phyloP scores from a whole-genome alignment of 495 filamentous ascomycete genomes.

The Poronia punctata region DNA sequence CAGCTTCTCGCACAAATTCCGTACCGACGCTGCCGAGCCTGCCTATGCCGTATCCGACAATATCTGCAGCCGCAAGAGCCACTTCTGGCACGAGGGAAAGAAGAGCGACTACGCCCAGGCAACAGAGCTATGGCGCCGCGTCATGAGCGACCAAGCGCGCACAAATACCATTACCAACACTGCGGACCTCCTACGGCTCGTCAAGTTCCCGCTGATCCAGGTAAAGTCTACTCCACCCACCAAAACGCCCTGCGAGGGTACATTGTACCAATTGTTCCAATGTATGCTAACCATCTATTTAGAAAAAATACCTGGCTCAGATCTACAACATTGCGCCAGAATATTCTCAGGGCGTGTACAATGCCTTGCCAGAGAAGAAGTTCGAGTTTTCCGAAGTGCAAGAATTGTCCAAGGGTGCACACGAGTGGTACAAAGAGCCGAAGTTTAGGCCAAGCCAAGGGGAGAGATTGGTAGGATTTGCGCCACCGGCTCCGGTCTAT shows the following conservation, averaged over 20 bases:
- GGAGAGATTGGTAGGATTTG: conserved; percentile 11
- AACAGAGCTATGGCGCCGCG: conserved; percentile 38
- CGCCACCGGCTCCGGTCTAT: conserved; percentile 15
- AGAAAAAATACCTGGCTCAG: conserved; percentile 51
- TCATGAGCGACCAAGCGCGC: conserved; percentile 39
- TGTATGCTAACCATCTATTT: conserved; percentile 12
- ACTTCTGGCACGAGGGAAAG: conserved; percentile 50
- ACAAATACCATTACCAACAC: conserved; percentile 44
- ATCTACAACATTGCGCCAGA: conserved; percentile 43
- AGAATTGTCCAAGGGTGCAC: conserved; percentile 30
- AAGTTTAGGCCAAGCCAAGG: conserved; percentile 31
- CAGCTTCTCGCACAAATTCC: conserved; percentile 49
- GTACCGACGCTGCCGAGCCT: conserved; percentile 47
- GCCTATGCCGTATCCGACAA: conserved; percentile 46
- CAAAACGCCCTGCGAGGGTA: no score
- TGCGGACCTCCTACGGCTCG: conserved; percentile 31
- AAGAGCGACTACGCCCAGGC: conserved; percentile 48
- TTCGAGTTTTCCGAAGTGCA: conserved; percentile 40
- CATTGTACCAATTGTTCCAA: no score
- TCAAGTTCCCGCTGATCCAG: conserved; percentile 25
- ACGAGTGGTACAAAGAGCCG: conserved; percentile 34
- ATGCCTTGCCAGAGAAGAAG: conserved; percentile 31
- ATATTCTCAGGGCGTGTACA: conserved; percentile 42
- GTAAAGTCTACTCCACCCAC: no score
- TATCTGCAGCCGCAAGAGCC: conserved; percentile 44